Base-by-base conservation (phyloP, 2,329 filamentous ascomycete species). In the Ophiosphaerella korrae region DNA sequence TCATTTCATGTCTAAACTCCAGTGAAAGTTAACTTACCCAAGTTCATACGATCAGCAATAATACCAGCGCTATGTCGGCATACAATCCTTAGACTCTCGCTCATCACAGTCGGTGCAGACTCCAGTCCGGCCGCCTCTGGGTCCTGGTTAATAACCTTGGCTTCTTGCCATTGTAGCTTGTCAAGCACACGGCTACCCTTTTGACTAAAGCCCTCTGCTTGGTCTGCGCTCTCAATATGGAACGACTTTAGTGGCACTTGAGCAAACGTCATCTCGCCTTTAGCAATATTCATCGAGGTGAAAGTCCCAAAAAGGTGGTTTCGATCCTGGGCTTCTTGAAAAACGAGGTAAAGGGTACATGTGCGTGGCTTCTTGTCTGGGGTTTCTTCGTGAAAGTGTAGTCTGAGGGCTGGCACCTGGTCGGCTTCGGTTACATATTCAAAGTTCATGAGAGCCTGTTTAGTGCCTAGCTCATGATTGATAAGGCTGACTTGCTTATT, bases 31-130 rank as follows among this genome's bases (percentile, higher is more conserved):
- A 13, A 45, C 75, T 70, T 75, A 79, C 81, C 79, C 46, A 95
- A 80, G 61, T 96, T 96, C 66, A 96, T 80, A 33, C 92, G 84
- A 74, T 97, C 92, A 2, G 89, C 90, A 13, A 95, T 78, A 36
- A 87, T 90, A 42, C 91, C 90, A 59, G 87, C 85, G 53, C 88
- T 84, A 58, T 88, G 90, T 50, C 91, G 86, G 29, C 90, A 80
- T 45, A 95, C 82, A 14, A 95, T 80, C 24, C 91, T 84, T 54
- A 96, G 76, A 60, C 83, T 84, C 64, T 94, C 88, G 0, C 90
- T 90, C 45, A 92, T 80, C 24, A 95, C 86, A 0, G 88, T 90
- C 2, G 84, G 82, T 1, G 85, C 79, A 31, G 80, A 77, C 31
- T 85, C 84, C 34, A 82, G 77, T 14, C 84, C 82, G 9, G 76